Base-by-base conservation (phyloP, 345 rosid species). In the Dipteronia dyeriana region DNA sequence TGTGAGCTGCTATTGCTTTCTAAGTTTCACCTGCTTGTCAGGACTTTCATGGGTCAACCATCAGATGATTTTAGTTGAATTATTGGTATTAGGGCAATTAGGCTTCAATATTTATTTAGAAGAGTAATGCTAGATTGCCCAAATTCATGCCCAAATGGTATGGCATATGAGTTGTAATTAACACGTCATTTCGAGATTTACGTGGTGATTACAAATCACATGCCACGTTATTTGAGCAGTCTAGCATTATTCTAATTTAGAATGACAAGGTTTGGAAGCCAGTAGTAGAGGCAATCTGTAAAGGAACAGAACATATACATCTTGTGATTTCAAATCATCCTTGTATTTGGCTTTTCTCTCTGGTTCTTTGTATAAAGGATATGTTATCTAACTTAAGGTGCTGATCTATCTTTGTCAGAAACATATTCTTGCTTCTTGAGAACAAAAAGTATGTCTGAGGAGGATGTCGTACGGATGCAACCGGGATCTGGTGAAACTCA, bases 401-500 rank as follows among this genome's bases (percentile, higher is more conserved):
- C 12, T 79, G 54, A 69, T 39, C 74, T 73, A 57, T 71, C 64
- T 61, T 81, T 70, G 76, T 75, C 90, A 96, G 99, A 96, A 90
- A 82, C 93, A 75, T 94, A 90, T 76, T 82, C 89, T 79, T 94
- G 97, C 78, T 78, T 81, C 41, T 70, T 94, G 82, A 85, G 95
- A 77, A 81, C 92, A 81, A 96, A 96, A 82, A 96, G 97, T 82
- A 88, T 93, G 71, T 75, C 91, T 17, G 99, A 91, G 82, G 97
- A 90, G 67, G 97, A 92, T 87, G 91, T 79, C 71, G 61, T 91
- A 54, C 84, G 82, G 76, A 79, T 93, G 79, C 98, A 96, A 81
- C 95, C 97, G 81, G 99, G 98, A 80, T 91, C 94, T 61, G 90
- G 92, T 69, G 98, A 96, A 87, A 78, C 85, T 9, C 97, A 91